Evolutionary conservation across 2,329 filamentous ascomycete species (phyloP).

Genomic region (Sporothrix curviconia): DNA sequence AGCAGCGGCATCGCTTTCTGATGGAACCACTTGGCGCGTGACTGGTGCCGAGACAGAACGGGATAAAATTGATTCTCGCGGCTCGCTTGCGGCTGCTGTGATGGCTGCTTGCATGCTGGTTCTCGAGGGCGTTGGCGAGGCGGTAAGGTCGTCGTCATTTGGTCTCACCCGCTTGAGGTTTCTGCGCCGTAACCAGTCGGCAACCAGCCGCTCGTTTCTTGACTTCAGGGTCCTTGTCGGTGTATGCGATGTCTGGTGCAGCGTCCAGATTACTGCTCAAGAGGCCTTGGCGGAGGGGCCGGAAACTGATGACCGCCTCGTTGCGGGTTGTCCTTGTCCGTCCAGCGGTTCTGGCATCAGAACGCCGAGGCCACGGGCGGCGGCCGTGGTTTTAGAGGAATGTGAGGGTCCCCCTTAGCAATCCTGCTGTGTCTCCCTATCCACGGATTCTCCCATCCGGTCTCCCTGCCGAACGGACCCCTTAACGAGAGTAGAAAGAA

Average conservation of each 20-base stretch:
- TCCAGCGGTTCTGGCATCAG: background rate
- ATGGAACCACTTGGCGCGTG: too few species aligned
- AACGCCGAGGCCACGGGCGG: background rate
- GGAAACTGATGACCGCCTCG: background rate
- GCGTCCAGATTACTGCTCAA: background rate
- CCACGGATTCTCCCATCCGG: conserved; percentile 51
- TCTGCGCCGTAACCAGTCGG: conserved; percentile 15
- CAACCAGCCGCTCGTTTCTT: conserved; percentile 9
- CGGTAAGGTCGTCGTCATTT: background rate
- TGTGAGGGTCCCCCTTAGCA: background rate
- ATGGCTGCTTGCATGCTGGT: background rate
- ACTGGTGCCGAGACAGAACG: too few species aligned
- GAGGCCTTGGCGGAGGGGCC: background rate
- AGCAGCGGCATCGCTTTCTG: too few species aligned
- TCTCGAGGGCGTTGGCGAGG: conserved; percentile 11
- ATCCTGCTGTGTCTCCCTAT: conserved; percentile 25
- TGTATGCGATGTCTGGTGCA: conserved; percentile 20
- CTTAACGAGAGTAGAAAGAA: conserved; percentile 55
- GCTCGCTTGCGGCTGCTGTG: background rate
- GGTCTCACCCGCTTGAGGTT: conserved; percentile 16
- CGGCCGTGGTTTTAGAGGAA: background rate
- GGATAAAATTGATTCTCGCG: background rate
- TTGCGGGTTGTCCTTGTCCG: background rate
- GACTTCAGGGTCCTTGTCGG: conserved; percentile 14
- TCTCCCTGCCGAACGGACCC: conserved; percentile 52